A percentile compares a stretch with the other conserved stretches of the same genome.
Conservation (phyloP, 306 rosid species). For the Dalbergia cultrata region DNA sequence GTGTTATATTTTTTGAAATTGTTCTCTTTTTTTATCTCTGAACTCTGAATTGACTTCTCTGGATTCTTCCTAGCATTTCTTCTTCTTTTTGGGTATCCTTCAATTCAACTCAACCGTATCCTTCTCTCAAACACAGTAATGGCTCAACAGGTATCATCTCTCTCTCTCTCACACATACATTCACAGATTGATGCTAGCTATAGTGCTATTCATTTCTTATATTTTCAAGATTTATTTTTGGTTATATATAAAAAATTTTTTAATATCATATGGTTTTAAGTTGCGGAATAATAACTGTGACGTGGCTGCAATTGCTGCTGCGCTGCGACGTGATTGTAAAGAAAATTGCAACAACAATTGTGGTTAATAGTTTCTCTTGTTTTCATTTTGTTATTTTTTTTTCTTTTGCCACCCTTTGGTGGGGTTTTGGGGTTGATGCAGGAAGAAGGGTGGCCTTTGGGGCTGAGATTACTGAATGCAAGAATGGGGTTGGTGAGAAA, state of each 20-base stretch:
- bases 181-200: not conserved
- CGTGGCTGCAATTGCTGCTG: no score
- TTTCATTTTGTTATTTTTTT: not conserved
- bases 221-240: not conserved
- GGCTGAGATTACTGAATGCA: constrained; percentile 68
- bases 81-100: not conserved
- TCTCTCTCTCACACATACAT: not conserved
- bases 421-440: constrained; percentile 41
- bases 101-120: not conserved
- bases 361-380: not conserved
- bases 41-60: constrained; percentile 38
- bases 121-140: constrained; percentile 42
- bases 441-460: constrained; percentile 94
- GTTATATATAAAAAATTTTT: no score
- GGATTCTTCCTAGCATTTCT: constrained; percentile 29
- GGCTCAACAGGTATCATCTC: constrained; percentile 65
- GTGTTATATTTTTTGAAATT: not conserved
- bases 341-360: no score
- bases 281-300: no score
- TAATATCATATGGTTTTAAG: no score
- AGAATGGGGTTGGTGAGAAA: constrained; percentile 68
- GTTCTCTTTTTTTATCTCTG: not conserved
- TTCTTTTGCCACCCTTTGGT: not conserved
- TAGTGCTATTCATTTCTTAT: not conserved
- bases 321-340: no score